Evolutionary conservation across 768 basidiomycete genomes (phyloP).

Genomic region (Macrolepiota fuliginosa): DNA sequence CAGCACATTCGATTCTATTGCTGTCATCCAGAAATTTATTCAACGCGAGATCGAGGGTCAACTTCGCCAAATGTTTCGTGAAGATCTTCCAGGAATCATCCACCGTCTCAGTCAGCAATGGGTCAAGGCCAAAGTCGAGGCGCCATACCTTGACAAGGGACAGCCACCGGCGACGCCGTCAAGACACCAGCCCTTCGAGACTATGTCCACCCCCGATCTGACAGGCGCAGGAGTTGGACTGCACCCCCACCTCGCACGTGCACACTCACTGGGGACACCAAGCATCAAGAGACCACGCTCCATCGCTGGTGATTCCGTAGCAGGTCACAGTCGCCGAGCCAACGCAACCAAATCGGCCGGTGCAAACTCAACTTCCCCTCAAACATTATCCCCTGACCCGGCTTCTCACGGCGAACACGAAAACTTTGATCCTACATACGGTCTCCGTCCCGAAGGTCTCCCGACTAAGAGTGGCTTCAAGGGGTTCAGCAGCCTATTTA

Average conservation of each 20-base stretch:
- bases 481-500: slow-evolving; percentile 73
- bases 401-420: slow-evolving; percentile 49
- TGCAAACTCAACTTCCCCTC: slow-evolving; percentile 18
- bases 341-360: slow-evolving; percentile 15
- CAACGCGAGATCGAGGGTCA: slow-evolving; percentile 97
- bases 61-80: slow-evolving; percentile 95
- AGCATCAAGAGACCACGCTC: slow-evolving; percentile 33
- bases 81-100: slow-evolving; percentile 95
- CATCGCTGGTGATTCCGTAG: slow-evolving; percentile 40
- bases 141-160: slow-evolving; percentile 74
- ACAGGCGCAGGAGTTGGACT: slow-evolving; percentile 16
- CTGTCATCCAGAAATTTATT: slow-evolving; percentile 96
- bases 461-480: slow-evolving; percentile 82
- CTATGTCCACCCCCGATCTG: slow-evolving; percentile 41
- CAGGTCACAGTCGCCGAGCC: slow-evolving; percentile 26
- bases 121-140: slow-evolving; percentile 91
- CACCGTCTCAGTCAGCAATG: slow-evolving; percentile 95
- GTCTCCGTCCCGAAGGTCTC: slow-evolving; percentile 87
- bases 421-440: slow-evolving; percentile 95
- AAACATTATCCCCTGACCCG: slow-evolving; percentile 21
- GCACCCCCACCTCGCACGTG: slow-evolving; percentile 23
- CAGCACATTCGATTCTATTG: slow-evolving; percentile 96
- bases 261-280: slow-evolving; percentile 22
- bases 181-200: slow-evolving; percentile 32
- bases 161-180: slow-evolving; percentile 32